phyloP scores from a whole-genome alignment of 2,329 filamentous ascomycete genomes.

The Capronia epimyces region DNA sequence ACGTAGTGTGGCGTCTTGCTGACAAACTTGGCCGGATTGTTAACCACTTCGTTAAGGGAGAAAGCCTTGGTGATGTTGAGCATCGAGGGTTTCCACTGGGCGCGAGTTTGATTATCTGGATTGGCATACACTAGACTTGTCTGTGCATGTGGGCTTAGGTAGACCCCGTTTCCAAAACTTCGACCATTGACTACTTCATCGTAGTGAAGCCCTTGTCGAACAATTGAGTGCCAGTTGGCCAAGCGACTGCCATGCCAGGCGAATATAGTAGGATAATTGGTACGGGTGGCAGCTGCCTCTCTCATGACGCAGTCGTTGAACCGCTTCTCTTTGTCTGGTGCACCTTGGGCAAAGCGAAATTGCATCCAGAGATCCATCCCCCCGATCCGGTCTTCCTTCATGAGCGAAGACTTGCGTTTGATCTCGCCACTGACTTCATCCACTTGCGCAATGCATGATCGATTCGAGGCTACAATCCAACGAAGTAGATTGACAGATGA shows the following conservation, averaged over 20 bases:
- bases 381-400: constrained; percentile 49
- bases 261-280: constrained; percentile 64
- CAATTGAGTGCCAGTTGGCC: constrained; percentile 82
- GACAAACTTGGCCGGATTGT: constrained; percentile 59
- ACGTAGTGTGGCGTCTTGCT: constrained; percentile 60
- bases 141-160: constrained; percentile 60
- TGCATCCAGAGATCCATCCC: constrained; percentile 67
- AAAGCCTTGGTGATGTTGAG: constrained; percentile 57
- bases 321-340: constrained; percentile 75
- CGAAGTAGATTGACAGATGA: constrained; percentile 64
- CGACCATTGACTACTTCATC: constrained; percentile 59
- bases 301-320: constrained; percentile 61
- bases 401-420: background rate
- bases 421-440: constrained; percentile 39
- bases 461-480: constrained; percentile 87
- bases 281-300: constrained; percentile 35
- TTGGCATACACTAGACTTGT: constrained; percentile 52
- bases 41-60: constrained; percentile 81
- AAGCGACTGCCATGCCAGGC: constrained; percentile 79
- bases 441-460: constrained; percentile 78
- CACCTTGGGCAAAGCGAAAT: constrained; percentile 82
- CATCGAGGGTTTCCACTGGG: constrained; percentile 62
- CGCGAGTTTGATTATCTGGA: background rate
- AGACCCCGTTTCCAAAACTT: constrained; percentile 72
- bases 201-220: constrained; percentile 75